Evolutionary conservation across 768 basidiomycete species (phyloP), one percentile per base, ranked within the genome.

Genomic region (Trametes gibbosa): DNA sequence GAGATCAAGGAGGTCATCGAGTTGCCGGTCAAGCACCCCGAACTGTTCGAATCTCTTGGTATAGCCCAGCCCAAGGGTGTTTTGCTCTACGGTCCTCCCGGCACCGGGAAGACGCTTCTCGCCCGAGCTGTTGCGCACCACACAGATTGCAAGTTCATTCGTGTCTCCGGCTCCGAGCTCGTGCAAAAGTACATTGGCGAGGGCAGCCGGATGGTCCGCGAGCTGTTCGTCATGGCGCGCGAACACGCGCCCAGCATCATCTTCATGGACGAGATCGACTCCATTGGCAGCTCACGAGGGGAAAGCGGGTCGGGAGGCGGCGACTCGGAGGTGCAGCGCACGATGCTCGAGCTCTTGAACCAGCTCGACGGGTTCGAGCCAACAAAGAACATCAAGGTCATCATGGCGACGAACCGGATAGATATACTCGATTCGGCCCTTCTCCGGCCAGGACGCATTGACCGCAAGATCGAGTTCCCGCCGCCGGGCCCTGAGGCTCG

Each of bases 221-320:
- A 98, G 76, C 74, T 98, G 58, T 98, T 98, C 79, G 94, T 97
- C 60, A 98, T 97, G 96, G 96, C 96, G 2, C 76, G 95, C 62
- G 96, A 98, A 72, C 94, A 97, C 68, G 96, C 96, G 34, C 96
- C 96, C 35, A 91, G 90, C 73, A 97, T 98, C 76, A 97, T 98
- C 71, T 98, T 98, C 79, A 97, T 98, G 95, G 96, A 98, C 72
- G 96, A 98, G 76, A 98, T 98, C 63, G 96, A 98, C 75, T 94
- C 92, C 19, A 98, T 98, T 69, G 96, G 96, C 54, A 90, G 88
- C 63, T 93, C 92, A 63, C 76, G 95, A 70, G 93, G 95, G 12
- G 92, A 95, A 64, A 77, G 81, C 32, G 86, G 86, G 8, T 81
- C 79, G 21, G 82, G 84, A 7, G 79, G 81, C 27, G 84, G 84